Conservation (phyloP, 1,284 basidiomycete species). For the Schizophyllum commune region DNA sequence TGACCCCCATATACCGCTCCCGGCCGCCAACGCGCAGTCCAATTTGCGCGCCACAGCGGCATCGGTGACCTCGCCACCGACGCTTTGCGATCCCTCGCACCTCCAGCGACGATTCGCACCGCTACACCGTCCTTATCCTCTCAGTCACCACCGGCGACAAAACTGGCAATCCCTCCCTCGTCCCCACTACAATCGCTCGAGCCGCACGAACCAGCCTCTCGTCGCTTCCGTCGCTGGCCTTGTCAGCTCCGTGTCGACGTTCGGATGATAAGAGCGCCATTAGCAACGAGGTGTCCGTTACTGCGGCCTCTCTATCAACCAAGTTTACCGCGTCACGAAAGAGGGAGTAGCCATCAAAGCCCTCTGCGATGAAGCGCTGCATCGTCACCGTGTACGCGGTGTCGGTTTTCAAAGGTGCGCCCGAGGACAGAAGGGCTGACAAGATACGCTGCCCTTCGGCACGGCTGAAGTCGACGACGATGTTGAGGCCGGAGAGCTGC, state of each 20-base stretch:
- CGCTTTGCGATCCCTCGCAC: no score
- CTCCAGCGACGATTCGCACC: no score
- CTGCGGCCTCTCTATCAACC: constrained; percentile 7
- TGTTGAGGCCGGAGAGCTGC: constrained; percentile 10
- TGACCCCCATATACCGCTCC: no score
- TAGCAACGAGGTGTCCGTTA: constrained; percentile 12
- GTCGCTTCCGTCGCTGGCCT: not conserved
- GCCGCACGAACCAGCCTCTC: not conserved
- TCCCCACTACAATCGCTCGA: not conserved
- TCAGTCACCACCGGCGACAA: not conserved
- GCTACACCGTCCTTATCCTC: not conserved
- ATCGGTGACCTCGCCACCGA: not conserved
- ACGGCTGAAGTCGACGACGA: constrained; percentile 7
- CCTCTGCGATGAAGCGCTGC: not conserved
- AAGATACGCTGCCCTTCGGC: constrained; percentile 1
- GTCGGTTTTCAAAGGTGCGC: not conserved
- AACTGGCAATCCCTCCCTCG: not conserved
- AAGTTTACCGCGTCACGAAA: constrained; percentile 1
- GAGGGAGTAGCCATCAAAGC: not conserved
- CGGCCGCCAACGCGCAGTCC: no score
- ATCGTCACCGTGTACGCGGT: not conserved
- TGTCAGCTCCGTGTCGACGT: not conserved
- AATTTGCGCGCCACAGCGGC: no score
- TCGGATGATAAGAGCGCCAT: constrained; percentile 8
- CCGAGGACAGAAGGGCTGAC: not conserved